phyloP scores from a whole-genome alignment of 805 yeast genomes.

The Pichia manshurica region DNA sequence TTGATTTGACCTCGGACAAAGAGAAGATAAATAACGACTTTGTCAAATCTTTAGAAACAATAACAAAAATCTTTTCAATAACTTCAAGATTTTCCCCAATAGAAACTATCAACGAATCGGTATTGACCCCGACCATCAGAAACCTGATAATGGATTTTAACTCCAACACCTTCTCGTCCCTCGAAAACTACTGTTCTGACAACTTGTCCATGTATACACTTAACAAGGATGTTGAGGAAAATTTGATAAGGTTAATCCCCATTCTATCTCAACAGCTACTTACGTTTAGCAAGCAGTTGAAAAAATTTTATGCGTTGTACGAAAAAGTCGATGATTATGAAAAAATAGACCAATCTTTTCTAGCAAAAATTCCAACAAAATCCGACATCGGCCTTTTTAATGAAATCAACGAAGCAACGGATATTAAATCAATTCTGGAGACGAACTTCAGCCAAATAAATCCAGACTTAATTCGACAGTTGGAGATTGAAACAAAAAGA shows the following conservation, averaged over 20 bases:
- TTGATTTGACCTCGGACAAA: conserved; percentile 12
- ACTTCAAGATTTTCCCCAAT: conserved; percentile 12
- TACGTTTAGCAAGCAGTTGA: conserved; percentile 20
- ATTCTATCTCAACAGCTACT: conserved; percentile 22
- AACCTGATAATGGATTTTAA: conserved; percentile 21
- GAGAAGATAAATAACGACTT: conserved; percentile 20
- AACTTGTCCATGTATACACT: conserved; percentile 20
- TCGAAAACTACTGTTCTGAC: conserved; percentile 21
- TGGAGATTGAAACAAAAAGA: conserved; percentile 27
- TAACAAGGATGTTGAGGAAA: conserved; percentile 21
- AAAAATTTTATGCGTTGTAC: conserved; percentile 21
- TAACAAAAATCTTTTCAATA: conserved; percentile 20
- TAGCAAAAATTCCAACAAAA: conserved; percentile 23
- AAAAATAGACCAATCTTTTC: conserved; percentile 11
- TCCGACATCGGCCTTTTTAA: conserved; percentile 19
- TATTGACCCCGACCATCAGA: conserved; percentile 18
- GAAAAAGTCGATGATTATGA: conserved; percentile 21
- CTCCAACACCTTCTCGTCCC: conserved; percentile 13
- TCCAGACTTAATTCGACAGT: conserved; percentile 21
- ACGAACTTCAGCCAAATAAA: conserved; percentile 26
- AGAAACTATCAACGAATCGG: conserved; percentile 15
- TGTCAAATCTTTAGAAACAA: conserved; percentile 23
- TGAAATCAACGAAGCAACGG: conserved; percentile 19
- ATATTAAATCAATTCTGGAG: conserved; percentile 23
- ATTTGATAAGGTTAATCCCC: conserved; percentile 23